Evolutionary conservation across 129 eudicot species (phyloP).

Genomic region (Scalesia atractyloides): DNA sequence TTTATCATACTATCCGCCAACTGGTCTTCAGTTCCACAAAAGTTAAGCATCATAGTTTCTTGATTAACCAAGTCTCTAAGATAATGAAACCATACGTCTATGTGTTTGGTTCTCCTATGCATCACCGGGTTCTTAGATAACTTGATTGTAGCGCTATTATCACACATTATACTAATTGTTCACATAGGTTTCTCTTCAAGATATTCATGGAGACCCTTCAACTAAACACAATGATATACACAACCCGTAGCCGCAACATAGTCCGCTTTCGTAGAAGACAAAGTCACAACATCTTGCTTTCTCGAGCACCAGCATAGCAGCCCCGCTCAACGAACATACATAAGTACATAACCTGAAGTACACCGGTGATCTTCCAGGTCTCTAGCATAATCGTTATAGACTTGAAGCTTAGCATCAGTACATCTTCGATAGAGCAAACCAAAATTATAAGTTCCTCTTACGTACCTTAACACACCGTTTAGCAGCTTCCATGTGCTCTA

Average conservation of each 20-base stretch:
- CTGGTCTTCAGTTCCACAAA: not conserved
- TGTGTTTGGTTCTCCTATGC: not conserved
- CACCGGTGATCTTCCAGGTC: slow-evolving; percentile 18
- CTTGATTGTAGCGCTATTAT: not conserved
- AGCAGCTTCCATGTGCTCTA: not conserved
- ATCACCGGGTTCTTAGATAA: not conserved
- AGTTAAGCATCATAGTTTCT: not conserved
- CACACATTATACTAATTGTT: not conserved
- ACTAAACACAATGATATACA: not conserved
- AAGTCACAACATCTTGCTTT: slow-evolving; percentile 6
- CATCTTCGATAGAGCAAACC: not conserved
- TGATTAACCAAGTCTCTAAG: not conserved
- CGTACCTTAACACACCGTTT: not conserved
- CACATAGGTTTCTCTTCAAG: not conserved
- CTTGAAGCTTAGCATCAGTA: not conserved
- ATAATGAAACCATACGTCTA: not conserved
- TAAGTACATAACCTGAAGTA: not conserved
- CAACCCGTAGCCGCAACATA: not conserved
- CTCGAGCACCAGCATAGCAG: slow-evolving; percentile 11
- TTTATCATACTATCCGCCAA: not conserved
- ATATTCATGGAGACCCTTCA: not conserved
- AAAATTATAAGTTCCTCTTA: not conserved
- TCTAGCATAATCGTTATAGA: not conserved
- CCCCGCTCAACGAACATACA: not conserved
- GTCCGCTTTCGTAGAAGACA: not conserved